These are phyloP conservation scores for Allantophomopsis lycopodina DNA, from an alignment of 2,329 filamentous ascomycete species.

Conservation along the genomic window DNA sequence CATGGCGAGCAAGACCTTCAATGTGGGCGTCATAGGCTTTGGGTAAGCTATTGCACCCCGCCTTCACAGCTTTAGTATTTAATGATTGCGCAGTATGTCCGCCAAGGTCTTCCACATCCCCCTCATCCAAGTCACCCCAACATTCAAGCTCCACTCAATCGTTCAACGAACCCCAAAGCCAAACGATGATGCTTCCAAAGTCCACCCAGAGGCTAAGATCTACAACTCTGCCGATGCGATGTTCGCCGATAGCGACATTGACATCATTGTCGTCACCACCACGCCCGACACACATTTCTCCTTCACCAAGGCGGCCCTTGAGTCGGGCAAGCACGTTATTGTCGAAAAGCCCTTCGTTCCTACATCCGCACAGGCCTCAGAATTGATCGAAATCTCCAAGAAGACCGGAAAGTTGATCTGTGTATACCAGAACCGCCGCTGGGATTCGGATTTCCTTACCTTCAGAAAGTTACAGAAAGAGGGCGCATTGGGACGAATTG, in stretches of 20 bases:
- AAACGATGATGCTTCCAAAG: constrained; percentile 51
- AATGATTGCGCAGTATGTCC: constrained; percentile 26
- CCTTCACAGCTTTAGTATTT: neutral
- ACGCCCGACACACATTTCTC: constrained; percentile 58
- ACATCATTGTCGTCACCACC: constrained; percentile 59
- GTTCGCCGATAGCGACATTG: constrained; percentile 49
- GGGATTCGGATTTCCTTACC: constrained; percentile 66
- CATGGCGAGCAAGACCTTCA: constrained; percentile 26
- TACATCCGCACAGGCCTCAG: constrained; percentile 50
- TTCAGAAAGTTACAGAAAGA: constrained; percentile 46
- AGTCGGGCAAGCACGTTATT: constrained; percentile 63
- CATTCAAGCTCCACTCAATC: constrained; percentile 58
- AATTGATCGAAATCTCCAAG: constrained; percentile 32
- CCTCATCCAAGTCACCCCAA: constrained; percentile 50
- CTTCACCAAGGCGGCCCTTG: constrained; percentile 49
- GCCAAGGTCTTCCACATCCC: constrained; percentile 81
- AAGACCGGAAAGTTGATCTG: constrained; percentile 24
- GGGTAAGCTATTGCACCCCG: constrained; percentile 15
- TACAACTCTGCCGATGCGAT: constrained; percentile 49
- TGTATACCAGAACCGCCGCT: constrained; percentile 42
- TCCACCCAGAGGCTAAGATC: constrained; percentile 51
- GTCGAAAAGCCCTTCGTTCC: constrained; percentile 78
- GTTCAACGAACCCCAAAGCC: constrained; percentile 59
- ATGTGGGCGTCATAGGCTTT: constrained; percentile 45
- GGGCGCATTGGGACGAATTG: constrained; percentile 51